A percentile compares a stretch with the other conserved stretches of the same genome.
Conservation (phyloP, 2,329 filamentous ascomycete genomes). For the Cyphellophora attinorum region DNA sequence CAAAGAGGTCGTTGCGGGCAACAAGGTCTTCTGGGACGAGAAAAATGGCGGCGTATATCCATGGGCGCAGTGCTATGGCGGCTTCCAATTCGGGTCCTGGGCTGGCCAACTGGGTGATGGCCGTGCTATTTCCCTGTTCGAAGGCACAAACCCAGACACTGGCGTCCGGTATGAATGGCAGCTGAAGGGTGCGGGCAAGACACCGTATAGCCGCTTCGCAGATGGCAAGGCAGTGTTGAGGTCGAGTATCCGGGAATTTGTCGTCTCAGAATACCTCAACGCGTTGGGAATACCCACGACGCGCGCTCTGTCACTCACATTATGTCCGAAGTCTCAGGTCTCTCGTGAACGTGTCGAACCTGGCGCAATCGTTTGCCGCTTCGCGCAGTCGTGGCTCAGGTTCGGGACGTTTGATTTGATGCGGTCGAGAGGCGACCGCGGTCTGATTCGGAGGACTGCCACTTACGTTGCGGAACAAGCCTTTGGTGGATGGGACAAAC, state of each 20-base stretch:
- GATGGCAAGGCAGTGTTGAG: conserved; percentile 90
- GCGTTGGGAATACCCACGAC: conserved; percentile 80
- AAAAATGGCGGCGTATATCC: conserved; percentile 76
- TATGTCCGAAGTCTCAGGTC: conserved; percentile 64
- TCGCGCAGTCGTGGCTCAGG: conserved; percentile 83
- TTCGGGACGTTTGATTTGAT: conserved; percentile 96
- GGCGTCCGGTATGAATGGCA: conserved; percentile 78
- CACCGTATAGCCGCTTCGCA: conserved; percentile 91
- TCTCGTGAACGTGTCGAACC: conserved; percentile 74
- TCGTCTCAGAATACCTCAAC: conserved; percentile 79
- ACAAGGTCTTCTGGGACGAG: conserved; percentile 67
- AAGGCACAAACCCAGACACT: conserved; percentile 66
- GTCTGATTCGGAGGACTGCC: conserved; percentile 61
- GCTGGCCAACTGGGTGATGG: conserved; percentile 93
- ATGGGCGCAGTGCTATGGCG: conserved; percentile 95
- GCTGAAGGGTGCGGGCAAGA: conserved; percentile 85
- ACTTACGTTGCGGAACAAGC: conserved; percentile 83
- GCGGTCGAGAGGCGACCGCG: conserved; percentile 68
- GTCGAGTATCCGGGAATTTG: conserved; percentile 86
- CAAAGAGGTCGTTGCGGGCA: conserved; percentile 67
- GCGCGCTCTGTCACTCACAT: conserved; percentile 70
- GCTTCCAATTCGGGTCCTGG: conserved; percentile 65
- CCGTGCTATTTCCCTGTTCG: conserved; percentile 87
- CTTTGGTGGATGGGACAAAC: conserved; percentile 74
- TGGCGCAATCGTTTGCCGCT: conserved; percentile 83